Evolutionary conservation across 306 rosid species (phyloP), one percentile per base, ranked within the genome.

Genomic region (Medicago ruthenica): DNA sequence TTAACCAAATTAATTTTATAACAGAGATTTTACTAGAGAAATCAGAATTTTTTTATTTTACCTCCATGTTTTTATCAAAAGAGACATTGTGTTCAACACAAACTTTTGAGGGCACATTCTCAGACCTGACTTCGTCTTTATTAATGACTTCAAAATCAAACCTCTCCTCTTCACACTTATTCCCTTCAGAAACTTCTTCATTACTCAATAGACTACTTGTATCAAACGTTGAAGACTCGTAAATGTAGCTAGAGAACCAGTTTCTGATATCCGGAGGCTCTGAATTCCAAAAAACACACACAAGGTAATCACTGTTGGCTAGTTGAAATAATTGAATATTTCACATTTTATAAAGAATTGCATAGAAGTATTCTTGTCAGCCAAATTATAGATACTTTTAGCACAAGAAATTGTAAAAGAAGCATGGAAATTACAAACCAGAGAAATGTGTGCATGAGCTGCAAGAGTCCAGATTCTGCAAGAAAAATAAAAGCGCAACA

Each of bases 221-320:
- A 40, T 80, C 83, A 47, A 77, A 55, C n/a, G 36, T 40, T 31
- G 86, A 88, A 67, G 97, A 90, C 58, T 90, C 98, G 1, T 92
- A 90, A 20, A 3, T 85, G 57, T 92, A 92, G 87, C 93, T 95
- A 2, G 85, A 77, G 70, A 85, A 89, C 98, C 96, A 92, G 85
- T 87, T 87, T 83, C 84, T 79, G 83, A 94, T 70, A 72, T 94
- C 88, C 34, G 83, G 81, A 64, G 89, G 97, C 85, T 90, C 98
- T 95, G 79, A 58, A 34, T 60, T 21, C 2, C 3, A 20, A 20
- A 7, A 7, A 16, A 16, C 57, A 37, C 20, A 42, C 18, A 53
- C 4, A 13, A 75, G 34, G 9, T 36, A 70, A 34, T 13, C 41
- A 74, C 8, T 48, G 22, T 65, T 27, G 47, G 20, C 60, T 60